A percentile compares a stretch with the other conserved stretches of the same genome.
These are phyloP conservation scores for Quambalaria eucalypti DNA, from an alignment of 1,284 basidiomycete species.

Conservation along the genomic window DNA sequence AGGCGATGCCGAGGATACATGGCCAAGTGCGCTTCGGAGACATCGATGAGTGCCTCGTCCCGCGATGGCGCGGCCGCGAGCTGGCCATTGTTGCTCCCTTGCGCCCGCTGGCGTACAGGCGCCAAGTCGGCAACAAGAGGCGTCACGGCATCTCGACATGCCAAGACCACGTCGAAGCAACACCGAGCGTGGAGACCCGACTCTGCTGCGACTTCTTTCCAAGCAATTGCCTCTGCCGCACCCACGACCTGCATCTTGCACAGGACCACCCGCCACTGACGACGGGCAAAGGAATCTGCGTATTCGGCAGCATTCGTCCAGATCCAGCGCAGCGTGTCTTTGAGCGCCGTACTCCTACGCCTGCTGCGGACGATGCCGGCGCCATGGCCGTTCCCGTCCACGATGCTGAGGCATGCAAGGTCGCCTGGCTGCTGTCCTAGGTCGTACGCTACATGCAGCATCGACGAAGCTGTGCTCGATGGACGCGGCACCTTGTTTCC, in stretches of 20 bases:
- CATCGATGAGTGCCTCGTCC: too few relatives aligned
- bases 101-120: too few relatives aligned
- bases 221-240: not conserved
- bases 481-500: slow-evolving; percentile 1
- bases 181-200: slow-evolving; percentile 7
- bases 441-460: slow-evolving; percentile 21
- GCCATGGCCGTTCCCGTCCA: slow-evolving; percentile 24
- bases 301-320: not conserved
- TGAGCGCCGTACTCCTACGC: not conserved
- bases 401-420: slow-evolving; percentile 16
- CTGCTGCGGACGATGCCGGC: not conserved
- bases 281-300: not conserved
- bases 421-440: not conserved
- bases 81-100: too few relatives aligned
- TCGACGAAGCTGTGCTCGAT: slow-evolving; percentile 15
- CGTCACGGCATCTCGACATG: slow-evolving; percentile 9
- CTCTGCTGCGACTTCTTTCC: slow-evolving; percentile 9
- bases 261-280: not conserved
- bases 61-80: too few relatives aligned
- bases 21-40: too few relatives aligned
- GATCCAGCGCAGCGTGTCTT: not conserved
- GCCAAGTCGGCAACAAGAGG: too few relatives aligned
- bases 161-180: slow-evolving; percentile 5
- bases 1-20: too few relatives aligned
- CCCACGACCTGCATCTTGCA: not conserved